Base-by-base conservation (phyloP, 192 early-diverging fungal species). In the Funneliformis mosseae region DNA sequence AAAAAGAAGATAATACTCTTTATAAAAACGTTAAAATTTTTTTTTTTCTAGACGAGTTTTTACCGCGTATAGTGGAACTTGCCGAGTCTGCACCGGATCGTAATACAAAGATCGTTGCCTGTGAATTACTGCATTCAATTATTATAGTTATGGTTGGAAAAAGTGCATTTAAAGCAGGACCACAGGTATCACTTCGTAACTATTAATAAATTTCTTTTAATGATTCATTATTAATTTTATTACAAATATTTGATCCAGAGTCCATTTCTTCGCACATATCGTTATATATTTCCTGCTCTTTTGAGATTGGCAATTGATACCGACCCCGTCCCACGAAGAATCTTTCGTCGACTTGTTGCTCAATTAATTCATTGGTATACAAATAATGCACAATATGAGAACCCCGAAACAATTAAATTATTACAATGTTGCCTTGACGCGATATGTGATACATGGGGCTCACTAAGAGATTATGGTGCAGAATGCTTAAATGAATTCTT, bases 311-410 rank as follows among this genome's bases (percentile, higher is more conserved):
- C 93, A 23, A 86, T 94, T 59, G 94, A 95, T 78, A 77, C 90
- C 1, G 94, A 95, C 73, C 87, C 87, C 48, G 90, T 95, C 3
- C 86, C 91, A n/a, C 83, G 92, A 75, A 91, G 90, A 6, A 81
- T 95, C 39, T 95, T 91, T 76, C 85, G 88, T 4, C 85, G 92
- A 25, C 80, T 95, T 67, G 83, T 90, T 5, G 78, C 87, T 5
- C 93, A 94, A 75, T 72, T 95, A 27, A 93, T 95, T 12, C 94
- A 95, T 69, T 95, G 94, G 94, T 82, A 95, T 59, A 94, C 94
- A 5, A 93, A 92, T 61, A 93, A 91, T 81, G 85, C 90, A 2
- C 88, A 90, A 77, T 91, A 90, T 73, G 94, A 95, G 76, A 94
- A 92, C 60, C 90, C 93, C 45, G 94, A 95, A 80, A 94, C 93